These are phyloP conservation scores for Penicillium bialowiezense DNA, from an alignment of 495 filamentous ascomycete genomes.

Conservation along the genomic window DNA sequence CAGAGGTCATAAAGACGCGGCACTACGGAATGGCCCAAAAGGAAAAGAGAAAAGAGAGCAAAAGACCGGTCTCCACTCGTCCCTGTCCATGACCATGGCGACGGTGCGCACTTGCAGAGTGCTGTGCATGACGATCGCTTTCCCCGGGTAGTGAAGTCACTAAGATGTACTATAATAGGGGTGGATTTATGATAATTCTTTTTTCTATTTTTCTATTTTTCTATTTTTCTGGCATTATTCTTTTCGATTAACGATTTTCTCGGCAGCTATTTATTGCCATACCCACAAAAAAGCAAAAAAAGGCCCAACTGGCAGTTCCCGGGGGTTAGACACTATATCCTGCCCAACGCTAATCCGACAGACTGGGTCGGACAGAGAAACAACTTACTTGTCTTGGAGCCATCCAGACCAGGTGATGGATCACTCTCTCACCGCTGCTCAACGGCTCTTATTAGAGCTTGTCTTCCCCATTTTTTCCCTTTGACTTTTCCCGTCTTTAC, in stretches of 20 bases:
- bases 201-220: background rate
- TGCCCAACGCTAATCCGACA: slow-evolving; percentile 27
- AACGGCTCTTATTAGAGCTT: slow-evolving; percentile 18
- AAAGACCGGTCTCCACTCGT: slow-evolving; percentile 21
- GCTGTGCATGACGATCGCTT: slow-evolving; percentile 17
- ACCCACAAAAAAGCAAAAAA: background rate
- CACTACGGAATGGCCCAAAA: background rate
- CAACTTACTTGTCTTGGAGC: slow-evolving; percentile 13
- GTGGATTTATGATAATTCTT: background rate
- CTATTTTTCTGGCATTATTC: background rate
- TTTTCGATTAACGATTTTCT: background rate
- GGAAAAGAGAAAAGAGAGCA: background rate
- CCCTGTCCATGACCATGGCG: slow-evolving; percentile 29
- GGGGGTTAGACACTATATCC: slow-evolving; percentile 13
- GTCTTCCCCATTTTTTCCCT: background rate
- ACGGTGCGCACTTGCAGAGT: slow-evolving; percentile 30
- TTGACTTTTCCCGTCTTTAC: slow-evolving; percentile 12
- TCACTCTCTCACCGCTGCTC: slow-evolving; percentile 28
- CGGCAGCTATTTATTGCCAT: background rate
- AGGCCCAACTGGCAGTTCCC: slow-evolving; percentile 5
- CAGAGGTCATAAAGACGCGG: background rate
- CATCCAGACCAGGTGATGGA: slow-evolving; percentile 22
- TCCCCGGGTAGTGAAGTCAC: slow-evolving; percentile 1
- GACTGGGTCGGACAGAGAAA: slow-evolving; percentile 25
- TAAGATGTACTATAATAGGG: background rate